Percentiles rank a stretch among this genome's conserved stretches.
These are phyloP conservation scores for Lophiostoma macrostomum DNA, from an alignment of 495 filamentous ascomycete species.

Conservation along the genomic window DNA sequence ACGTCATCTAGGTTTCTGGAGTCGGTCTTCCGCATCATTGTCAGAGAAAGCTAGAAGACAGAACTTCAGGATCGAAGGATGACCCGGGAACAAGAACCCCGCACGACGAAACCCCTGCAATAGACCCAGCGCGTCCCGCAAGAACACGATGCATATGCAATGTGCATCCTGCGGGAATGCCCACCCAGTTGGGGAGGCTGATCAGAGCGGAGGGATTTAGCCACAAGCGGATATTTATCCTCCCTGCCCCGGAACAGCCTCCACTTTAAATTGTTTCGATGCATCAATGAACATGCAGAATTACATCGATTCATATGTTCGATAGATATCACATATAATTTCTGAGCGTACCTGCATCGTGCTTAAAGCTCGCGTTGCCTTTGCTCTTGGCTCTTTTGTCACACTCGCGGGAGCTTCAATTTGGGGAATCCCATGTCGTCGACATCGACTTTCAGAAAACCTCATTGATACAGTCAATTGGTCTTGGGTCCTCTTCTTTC, in stretches of 20 bases:
- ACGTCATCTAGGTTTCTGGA: too few relatives aligned
- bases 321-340: slow-evolving; percentile 11
- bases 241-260: slow-evolving; percentile 2
- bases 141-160: too few relatives aligned
- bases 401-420: too few relatives aligned
- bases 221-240: slow-evolving; percentile 4
- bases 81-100: too few relatives aligned
- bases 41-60: too few relatives aligned
- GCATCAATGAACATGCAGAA: background rate
- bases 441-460: background rate
- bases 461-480: background rate
- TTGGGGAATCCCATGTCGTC: background rate
- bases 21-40: too few relatives aligned
- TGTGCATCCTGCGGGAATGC: too few relatives aligned
- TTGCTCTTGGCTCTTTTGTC: background rate
- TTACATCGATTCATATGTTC: slow-evolving; percentile 14
- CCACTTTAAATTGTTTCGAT: slow-evolving; percentile 9
- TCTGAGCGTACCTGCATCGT: slow-evolving; percentile 17
- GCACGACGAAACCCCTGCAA: too few relatives aligned
- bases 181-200: too few relatives aligned
- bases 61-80: too few relatives aligned
- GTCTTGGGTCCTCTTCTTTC: background rate
- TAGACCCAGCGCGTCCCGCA: too few relatives aligned
- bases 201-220: too few relatives aligned
- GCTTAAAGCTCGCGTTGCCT: background rate